These are phyloP conservation scores for Wickerhamomyces alni DNA, from an alignment of 805 yeast genomes.

Conservation along the genomic window DNA sequence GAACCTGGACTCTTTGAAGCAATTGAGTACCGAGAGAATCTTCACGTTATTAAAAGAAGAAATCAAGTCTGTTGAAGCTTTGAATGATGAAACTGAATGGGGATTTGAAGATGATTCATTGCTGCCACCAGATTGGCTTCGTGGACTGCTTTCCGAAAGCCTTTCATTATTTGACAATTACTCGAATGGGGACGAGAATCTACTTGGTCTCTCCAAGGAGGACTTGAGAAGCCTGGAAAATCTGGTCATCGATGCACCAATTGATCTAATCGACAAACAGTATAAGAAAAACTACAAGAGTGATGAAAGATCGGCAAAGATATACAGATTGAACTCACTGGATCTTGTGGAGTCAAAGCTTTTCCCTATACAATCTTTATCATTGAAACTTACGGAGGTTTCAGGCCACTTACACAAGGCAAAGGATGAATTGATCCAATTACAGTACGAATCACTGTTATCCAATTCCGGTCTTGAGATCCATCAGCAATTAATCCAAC, in stretches of 20 bases:
- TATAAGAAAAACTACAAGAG: constrained; percentile 22
- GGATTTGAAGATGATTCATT: constrained; percentile 43
- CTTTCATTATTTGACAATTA: constrained; percentile 38
- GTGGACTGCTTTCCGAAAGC: constrained; percentile 56
- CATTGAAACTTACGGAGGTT: constrained; percentile 29
- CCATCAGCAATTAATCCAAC: constrained; percentile 56
- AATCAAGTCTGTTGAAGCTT: constrained; percentile 18
- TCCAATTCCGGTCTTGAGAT: constrained; percentile 49
- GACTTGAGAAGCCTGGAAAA: constrained; percentile 32
- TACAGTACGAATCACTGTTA: constrained; percentile 44
- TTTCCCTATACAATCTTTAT: constrained; percentile 35
- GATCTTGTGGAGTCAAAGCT: constrained; percentile 54
- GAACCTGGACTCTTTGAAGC: constrained; percentile 27
- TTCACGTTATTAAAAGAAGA: constrained; percentile 34
- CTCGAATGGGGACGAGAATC: constrained; percentile 7
- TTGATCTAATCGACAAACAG: constrained; percentile 24
- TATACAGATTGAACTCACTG: constrained; percentile 51
- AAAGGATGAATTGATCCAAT: constrained; percentile 33
- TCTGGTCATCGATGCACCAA: constrained; percentile 37
- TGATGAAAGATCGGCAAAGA: constrained; percentile 23
- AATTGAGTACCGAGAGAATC: constrained; percentile 32
- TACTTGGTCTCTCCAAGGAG: constrained; percentile 35
- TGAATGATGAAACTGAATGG: constrained; percentile 24
- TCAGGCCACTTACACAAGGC: constrained; percentile 26
- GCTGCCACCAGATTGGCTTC: constrained; percentile 80